Conservation (phyloP, 345 rosid genomes). For the Citropsis articulata region DNA sequence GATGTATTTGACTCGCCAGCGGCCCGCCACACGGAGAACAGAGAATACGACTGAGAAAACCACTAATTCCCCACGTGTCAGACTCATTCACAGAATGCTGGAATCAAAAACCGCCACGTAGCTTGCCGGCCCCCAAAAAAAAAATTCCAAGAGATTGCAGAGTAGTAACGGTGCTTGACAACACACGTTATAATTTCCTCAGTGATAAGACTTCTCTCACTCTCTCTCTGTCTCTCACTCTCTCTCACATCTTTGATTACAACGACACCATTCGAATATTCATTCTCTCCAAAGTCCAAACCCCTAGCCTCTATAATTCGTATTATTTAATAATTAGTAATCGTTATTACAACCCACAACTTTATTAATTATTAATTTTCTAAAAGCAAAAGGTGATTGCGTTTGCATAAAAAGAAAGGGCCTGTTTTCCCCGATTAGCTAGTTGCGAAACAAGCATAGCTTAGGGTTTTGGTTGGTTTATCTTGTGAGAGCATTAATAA, state of each 20-base stretch:
- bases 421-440: neutral
- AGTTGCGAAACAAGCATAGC: neutral
- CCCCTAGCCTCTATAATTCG: neutral
- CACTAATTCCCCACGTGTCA: neutral
- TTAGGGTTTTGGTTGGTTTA: neutral
- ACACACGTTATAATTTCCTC: neutral
- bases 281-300: neutral
- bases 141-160: no score
- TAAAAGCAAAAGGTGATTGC: neutral
- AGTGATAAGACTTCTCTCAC: neutral
- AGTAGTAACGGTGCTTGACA: no score
- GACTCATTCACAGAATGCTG: neutral
- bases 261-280: slow-evolving; percentile 2
- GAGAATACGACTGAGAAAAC: neutral
- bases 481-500: neutral
- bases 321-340: no score
- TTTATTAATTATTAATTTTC: neutral
- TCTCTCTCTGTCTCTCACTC: neutral
- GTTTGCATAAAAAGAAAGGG: neutral
- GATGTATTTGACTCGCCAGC: neutral
- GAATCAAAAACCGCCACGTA: neutral
- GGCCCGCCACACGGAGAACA: neutral
- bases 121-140: no score
- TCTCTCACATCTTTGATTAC: neutral
- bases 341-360: no score